These are phyloP conservation scores for Mollisia scopiformis DNA, from an alignment of 2,329 filamentous ascomycete species.

Conservation along the genomic window DNA sequence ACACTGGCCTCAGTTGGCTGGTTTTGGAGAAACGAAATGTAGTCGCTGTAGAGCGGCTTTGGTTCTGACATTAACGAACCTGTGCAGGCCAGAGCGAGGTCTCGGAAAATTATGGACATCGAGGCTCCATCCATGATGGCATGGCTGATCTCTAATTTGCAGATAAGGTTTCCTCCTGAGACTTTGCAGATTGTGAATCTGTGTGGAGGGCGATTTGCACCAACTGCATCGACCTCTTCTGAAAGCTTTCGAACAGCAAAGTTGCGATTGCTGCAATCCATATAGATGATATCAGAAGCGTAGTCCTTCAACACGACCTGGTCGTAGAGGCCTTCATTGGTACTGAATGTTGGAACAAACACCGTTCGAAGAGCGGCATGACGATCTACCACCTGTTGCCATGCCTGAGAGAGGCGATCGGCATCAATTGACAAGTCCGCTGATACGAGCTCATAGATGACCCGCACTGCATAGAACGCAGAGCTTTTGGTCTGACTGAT, in stretches of 20 bases:
- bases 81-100: too few relatives aligned
- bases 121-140: too few relatives aligned
- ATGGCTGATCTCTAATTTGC: too few relatives aligned
- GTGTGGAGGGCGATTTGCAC: too few relatives aligned
- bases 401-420: slow-evolving; percentile 24
- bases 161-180: too few relatives aligned
- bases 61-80: too few relatives aligned
- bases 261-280: too few relatives aligned
- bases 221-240: too few relatives aligned
- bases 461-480: not conserved
- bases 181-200: too few relatives aligned
- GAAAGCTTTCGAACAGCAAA: too few relatives aligned
- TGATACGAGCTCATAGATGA: not conserved
- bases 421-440: not conserved
- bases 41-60: slow-evolving; percentile 17
- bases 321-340: slow-evolving; percentile 23
- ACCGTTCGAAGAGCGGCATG: slow-evolving; percentile 20
- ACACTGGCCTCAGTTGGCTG: slow-evolving; percentile 21
- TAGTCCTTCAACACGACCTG: slow-evolving; percentile 32
- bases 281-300: too few relatives aligned
- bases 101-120: too few relatives aligned
- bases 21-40: slow-evolving; percentile 38
- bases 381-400: slow-evolving; percentile 19
- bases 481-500: slow-evolving; percentile 6
- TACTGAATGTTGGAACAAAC: slow-evolving; percentile 27